Percentiles rank a stretch among this genome's conserved stretches.
These are phyloP conservation scores for Miamiensis avidus DNA, from an alignment of 169 alveolate genomes.

Conservation along the genomic window DNA sequence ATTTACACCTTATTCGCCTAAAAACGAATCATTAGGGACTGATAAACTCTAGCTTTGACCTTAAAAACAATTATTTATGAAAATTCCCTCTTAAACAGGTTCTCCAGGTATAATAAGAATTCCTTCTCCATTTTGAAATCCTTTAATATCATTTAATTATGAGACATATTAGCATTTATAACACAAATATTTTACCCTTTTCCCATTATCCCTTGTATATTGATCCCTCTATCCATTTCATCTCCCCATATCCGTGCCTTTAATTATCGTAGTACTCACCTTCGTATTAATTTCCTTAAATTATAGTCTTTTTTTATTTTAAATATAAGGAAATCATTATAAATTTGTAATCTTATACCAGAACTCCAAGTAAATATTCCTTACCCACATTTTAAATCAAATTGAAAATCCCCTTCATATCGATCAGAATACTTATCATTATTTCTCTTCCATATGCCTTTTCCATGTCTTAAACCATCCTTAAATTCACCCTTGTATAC, in stretches of 20 bases:
- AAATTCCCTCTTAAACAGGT: constrained; percentile 36
- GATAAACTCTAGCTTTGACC: neutral
- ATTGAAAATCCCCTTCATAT: constrained; percentile 50
- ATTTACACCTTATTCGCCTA: neutral
- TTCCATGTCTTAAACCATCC: constrained; percentile 58
- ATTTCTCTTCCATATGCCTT: constrained; percentile 49
- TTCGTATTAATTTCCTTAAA: constrained; percentile 40
- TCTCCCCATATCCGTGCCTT: constrained; percentile 62
- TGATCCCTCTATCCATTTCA: constrained; percentile 56
- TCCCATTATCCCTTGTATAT: constrained; percentile 58
- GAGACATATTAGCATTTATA: neutral
- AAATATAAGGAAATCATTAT: too few relatives aligned
- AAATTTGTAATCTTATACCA: neutral
- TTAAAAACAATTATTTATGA: constrained; percentile 37
- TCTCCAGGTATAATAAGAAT: constrained; percentile 40
- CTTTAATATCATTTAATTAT: constrained; percentile 11
- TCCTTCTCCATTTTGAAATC: constrained; percentile 45
- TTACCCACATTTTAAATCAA: constrained; percentile 54
- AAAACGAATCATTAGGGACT: neutral
- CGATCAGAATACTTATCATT: constrained; percentile 34
- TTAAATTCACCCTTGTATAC: constrained; percentile 51
- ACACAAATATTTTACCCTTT: too few relatives aligned
- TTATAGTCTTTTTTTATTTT: too few relatives aligned
- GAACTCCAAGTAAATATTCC: constrained; percentile 53
- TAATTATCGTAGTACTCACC: constrained; percentile 52